Conservation (phyloP, 176 grass and related monocot genomes). For the Chrysopogon serrulatus region DNA sequence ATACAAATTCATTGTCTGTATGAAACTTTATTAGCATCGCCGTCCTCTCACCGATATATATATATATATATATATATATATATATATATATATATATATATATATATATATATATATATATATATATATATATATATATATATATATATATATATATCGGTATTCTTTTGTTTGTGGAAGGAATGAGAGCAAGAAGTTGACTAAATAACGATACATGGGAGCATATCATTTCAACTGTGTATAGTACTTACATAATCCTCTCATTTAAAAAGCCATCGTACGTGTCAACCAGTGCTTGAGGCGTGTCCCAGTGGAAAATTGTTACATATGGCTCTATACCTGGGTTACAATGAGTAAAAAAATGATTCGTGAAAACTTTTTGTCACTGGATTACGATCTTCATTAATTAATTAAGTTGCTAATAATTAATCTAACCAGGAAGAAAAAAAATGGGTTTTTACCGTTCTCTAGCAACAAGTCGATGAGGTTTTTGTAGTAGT, state of each 20-base stretch:
- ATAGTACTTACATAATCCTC: constrained; percentile 17
- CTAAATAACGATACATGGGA: not conserved
- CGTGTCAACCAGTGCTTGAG: not conserved
- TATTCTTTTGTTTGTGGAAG: not conserved
- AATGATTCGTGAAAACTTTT: not conserved
- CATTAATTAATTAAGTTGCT: not conserved
- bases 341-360: not conserved
- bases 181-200: not conserved
- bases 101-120: too few relatives aligned
- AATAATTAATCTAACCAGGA: too few relatives aligned
- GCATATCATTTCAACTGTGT: too few relatives aligned
- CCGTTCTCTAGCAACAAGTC: not conserved
- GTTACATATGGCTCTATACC: constrained; percentile 22
- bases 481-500: not conserved
- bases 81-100: too few relatives aligned
- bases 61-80: too few relatives aligned
- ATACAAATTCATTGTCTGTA: too few relatives aligned
- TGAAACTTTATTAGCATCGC: too few relatives aligned
- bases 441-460: not conserved
- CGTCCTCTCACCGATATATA: too few relatives aligned
- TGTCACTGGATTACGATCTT: not conserved
- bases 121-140: too few relatives aligned
- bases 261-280: not conserved
- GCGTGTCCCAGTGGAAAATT: constrained; percentile 27
- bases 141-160: too few relatives aligned